Evolutionary conservation across 148 eudicot species (phyloP), one percentile per base, ranked within the genome.

Genomic region (Rhododendron ferrugineum): DNA sequence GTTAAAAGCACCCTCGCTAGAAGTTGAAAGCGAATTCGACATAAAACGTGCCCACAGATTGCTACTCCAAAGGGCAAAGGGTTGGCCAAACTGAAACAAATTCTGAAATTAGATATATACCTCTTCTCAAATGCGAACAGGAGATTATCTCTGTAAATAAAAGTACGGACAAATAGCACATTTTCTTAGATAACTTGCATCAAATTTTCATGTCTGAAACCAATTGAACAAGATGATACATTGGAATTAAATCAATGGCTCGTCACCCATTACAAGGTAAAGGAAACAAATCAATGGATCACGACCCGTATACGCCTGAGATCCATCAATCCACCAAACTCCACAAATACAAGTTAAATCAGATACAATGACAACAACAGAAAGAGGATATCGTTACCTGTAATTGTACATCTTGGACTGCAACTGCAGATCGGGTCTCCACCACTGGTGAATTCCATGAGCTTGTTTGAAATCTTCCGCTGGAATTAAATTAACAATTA

Each of bases 391-490:
- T 26, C 40, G 52, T 75, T 86, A 92, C 42, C 74, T 84, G 80
- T 89, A 93, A 52, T 84, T 83, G 87, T 92, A 89, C 58, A 85
- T 86, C 49, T 84, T 92, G 36, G 92, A 89, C 88, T 91, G 90
- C 83, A 92, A 88, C 42, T 88, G 79, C 56, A 91, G 85, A 87
- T 91, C 97, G 52, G 86, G 86, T 76, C 88, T 85, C 98, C 98
- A 96, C 99, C 99, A 96, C 88, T 96, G 99, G 78, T 90, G 92
- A 74, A 96, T 93, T 1, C 92, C 95, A 88, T 96, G 99, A 77
- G 98, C 99, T 81, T 90, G 90, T 84, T 90, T 93, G 74, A 95
- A 88, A 80, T 92, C 94, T 11, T 80, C 84, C 14, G 94, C 86
- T 37, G 88, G 87, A 37, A 87, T 85, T n/a, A 32, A 42, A 84